Conservation (phyloP, 106 monocot species). For the Ottelia alismoides region DNA sequence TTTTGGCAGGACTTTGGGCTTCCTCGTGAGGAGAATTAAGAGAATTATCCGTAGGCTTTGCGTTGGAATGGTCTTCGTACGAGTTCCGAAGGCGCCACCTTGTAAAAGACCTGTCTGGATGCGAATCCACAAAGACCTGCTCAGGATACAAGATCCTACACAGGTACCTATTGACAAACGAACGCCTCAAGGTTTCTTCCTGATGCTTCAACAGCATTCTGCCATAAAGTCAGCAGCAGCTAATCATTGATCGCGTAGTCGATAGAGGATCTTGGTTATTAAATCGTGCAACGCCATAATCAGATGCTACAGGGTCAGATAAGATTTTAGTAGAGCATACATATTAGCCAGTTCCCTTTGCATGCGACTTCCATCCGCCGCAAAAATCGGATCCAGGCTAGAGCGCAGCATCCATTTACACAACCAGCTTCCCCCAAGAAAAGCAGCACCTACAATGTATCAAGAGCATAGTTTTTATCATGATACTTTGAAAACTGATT, state of each 20-base stretch:
- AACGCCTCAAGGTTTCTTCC: slow-evolving; percentile 4
- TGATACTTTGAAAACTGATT: too few relatives aligned
- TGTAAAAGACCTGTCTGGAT: slow-evolving; percentile 23
- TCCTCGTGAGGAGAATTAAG: slow-evolving; percentile 1
- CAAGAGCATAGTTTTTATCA: too few relatives aligned
- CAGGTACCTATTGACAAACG: slow-evolving; percentile 25
- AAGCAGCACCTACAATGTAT: slow-evolving; percentile 22
- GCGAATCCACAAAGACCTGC: slow-evolving; percentile 27
- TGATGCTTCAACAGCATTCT: slow-evolving; percentile 32
- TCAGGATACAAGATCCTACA: slow-evolving; percentile 36
- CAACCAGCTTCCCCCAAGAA: slow-evolving; percentile 20
- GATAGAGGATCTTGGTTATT: too few relatives aligned
- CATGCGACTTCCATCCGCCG: slow-evolving; percentile 40
- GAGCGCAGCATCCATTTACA: slow-evolving; percentile 21
- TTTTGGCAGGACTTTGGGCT: not conserved
- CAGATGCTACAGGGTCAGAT: too few relatives aligned
- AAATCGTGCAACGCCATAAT: too few relatives aligned
- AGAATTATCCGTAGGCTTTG: not conserved
- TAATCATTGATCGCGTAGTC: too few relatives aligned
- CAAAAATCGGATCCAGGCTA: slow-evolving; percentile 33
- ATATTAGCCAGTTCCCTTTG: slow-evolving; percentile 53
- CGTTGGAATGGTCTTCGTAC: slow-evolving; percentile 9
- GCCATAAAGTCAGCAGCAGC: too few relatives aligned
- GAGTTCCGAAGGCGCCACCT: slow-evolving; percentile 27
- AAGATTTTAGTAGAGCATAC: too few relatives aligned